Evolutionary conservation across 345 rosid genomes (phyloP).

Genomic region (Brassica rapa): DNA sequence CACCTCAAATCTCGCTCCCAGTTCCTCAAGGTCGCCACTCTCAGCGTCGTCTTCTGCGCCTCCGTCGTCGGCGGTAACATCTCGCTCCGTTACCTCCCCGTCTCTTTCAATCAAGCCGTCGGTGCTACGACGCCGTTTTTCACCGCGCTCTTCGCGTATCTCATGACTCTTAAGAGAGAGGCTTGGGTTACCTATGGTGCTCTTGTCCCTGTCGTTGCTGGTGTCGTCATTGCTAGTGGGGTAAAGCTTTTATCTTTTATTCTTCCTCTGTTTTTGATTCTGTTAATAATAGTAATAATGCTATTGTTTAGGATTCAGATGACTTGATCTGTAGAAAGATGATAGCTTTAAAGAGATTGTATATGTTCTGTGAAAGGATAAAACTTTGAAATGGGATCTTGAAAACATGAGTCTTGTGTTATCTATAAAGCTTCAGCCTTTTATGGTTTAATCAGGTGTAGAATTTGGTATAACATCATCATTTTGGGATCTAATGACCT

Average conservation of each 20-base stretch:
- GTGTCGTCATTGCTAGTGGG: conserved; percentile 91
- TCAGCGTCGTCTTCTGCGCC: conserved; percentile 82
- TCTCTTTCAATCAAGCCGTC: conserved; percentile 93
- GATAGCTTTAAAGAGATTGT: neutral
- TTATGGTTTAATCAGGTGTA: conserved; percentile 30
- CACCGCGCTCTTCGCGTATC: conserved; percentile 84
- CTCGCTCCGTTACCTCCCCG: conserved; percentile 81
- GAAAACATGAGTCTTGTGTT: conserved; percentile 1
- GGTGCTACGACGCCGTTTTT: conserved; percentile 95
- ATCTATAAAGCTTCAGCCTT: conserved; percentile 28
- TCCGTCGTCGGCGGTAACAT: conserved; percentile 97
- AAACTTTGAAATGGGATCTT: neutral
- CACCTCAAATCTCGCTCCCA: conserved; percentile 7
- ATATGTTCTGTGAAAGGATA: neutral
- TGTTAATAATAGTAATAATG: neutral
- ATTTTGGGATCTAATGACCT: conserved; percentile 17
- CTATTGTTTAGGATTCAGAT: neutral
- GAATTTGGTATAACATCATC: conserved; percentile 15
- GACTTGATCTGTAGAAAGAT: neutral
- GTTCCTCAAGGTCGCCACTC: conserved; percentile 38
- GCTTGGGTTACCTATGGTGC: conserved; percentile 89
- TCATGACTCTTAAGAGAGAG: conserved; percentile 78
- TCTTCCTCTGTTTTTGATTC: conserved; percentile 21
- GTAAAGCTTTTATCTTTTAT: conserved; percentile 41
- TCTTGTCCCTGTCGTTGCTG: conserved; percentile 84